phyloP scores from a whole-genome alignment of 1,139 yeast genomes.

The Yamadazyma jaroonii region DNA sequence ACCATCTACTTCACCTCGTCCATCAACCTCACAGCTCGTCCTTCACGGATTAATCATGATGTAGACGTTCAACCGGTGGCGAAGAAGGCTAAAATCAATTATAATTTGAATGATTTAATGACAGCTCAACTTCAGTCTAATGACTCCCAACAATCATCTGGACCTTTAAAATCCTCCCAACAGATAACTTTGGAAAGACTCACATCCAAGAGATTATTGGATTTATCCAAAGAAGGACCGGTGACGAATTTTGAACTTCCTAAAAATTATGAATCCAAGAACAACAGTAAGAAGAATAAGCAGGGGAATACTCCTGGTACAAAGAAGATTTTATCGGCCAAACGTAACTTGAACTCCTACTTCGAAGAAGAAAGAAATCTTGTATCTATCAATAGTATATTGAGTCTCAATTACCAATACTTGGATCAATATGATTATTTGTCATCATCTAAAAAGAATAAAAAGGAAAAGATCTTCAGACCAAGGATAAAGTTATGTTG shows the following conservation, averaged over 20 bases:
- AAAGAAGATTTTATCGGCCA: slow-evolving; percentile 42
- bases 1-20: slow-evolving; percentile 46
- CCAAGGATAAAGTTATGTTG: slow-evolving; percentile 42
- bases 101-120: slow-evolving; percentile 44
- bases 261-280: slow-evolving; percentile 37
- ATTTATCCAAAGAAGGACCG: slow-evolving; percentile 34
- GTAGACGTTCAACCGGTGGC: slow-evolving; percentile 19
- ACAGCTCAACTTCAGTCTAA: slow-evolving; percentile 42
- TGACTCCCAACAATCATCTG: slow-evolving; percentile 24
- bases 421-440: slow-evolving; percentile 32
- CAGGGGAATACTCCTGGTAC: slow-evolving; percentile 47
- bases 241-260: slow-evolving; percentile 38
- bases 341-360: slow-evolving; percentile 45
- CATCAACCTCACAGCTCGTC: slow-evolving; percentile 42
- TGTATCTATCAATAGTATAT: slow-evolving; percentile 41
- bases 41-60: slow-evolving; percentile 19
- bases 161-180: slow-evolving; percentile 42
- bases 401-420: slow-evolving; percentile 40
- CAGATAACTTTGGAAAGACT: slow-evolving; percentile 43
- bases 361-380: slow-evolving; percentile 48
- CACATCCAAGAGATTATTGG: slow-evolving; percentile 36
- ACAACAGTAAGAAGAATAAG: slow-evolving; percentile 25
- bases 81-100: slow-evolving; percentile 42
- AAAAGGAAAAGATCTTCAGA: slow-evolving; percentile 20
- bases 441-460: slow-evolving; percentile 10